Base-by-base conservation (phyloP, 345 rosid genomes). In the Erodium maritimum region DNA sequence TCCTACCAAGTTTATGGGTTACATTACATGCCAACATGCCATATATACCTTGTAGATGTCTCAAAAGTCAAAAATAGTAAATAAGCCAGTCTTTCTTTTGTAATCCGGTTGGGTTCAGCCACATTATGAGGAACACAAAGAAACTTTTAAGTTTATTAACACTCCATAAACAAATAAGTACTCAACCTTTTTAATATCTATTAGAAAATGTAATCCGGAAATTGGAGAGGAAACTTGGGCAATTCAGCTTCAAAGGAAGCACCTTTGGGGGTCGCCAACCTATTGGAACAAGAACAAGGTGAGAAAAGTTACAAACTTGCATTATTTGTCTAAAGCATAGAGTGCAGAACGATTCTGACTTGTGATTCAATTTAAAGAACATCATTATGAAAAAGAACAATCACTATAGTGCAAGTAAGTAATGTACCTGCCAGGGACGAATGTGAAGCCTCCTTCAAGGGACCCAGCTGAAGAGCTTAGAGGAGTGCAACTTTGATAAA, bases 401-500 rank as follows among this genome's bases (percentile, higher is more conserved):
- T 5, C 37, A 29, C 37, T 6, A 11, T 29, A n/a, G n/a, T n/a
- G n/a, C n/a, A n/a, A n/a, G 37, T 5, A 29, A 5, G 22, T 9
- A 8, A 19, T 3, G n/a, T 83, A 88, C 90, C 96, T 91, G 75
- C 90, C 86, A 51, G 96, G 96, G 17, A 88, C 82, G 81, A 91
- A 91, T 46, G 88, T 81, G 75, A 86, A 91, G 69, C 81, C 75
- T 17, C 96, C 96, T 67, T 82, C 82, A 66, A 86, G 20, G 5
- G 87, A 84, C 34, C 91, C 93, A 10, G 73, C 20, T 50, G 76
- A 17, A 62, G 76, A 46, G 12, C 68, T 63, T 21, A 79, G 74
- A 19, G 51, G 21, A 0, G 82, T 7, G 69, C 79, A 77, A 63
- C 98, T 86, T 69, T 80, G 73, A 55, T 88, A 91, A 51, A 91